These are phyloP conservation scores for Trichoderma koningiopsis DNA, from an alignment of 2,329 filamentous ascomycete genomes.

Conservation along the genomic window DNA sequence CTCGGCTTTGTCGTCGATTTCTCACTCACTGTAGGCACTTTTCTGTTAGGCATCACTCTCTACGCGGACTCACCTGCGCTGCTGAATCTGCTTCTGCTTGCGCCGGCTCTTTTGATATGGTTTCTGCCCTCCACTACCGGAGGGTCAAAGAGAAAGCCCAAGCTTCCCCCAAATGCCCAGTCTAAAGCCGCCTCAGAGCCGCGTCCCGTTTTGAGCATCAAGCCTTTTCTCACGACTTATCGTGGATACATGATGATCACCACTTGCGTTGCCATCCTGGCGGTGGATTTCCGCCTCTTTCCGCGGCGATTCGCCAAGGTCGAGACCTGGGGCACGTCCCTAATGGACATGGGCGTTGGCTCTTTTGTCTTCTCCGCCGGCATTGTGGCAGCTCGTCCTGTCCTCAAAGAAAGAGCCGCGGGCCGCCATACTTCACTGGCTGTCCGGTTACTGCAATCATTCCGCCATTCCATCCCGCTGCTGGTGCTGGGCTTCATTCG, in stretches of 20 bases:
- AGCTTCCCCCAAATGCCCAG: constrained; percentile 46
- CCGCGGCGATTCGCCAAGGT: constrained; percentile 95
- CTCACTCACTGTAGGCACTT: constrained; percentile 78
- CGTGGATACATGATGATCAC: constrained; percentile 88
- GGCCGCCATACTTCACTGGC: constrained; percentile 53
- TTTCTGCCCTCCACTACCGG: constrained; percentile 46
- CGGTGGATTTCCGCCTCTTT: constrained; percentile 92
- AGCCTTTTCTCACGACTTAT: constrained; percentile 91
- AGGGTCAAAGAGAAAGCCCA: constrained; percentile 49
- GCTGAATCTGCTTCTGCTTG: constrained; percentile 72
- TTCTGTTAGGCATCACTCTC: constrained; percentile 82
- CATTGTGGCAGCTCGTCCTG: constrained; percentile 80
- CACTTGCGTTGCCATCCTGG: constrained; percentile 90
- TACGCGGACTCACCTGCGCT: constrained; percentile 76
- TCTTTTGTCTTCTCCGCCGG: constrained; percentile 96
- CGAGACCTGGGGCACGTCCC: constrained; percentile 98
- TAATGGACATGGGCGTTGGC: constrained; percentile 97
- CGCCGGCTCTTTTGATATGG: constrained; percentile 68
- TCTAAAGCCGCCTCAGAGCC: constrained; percentile 36
- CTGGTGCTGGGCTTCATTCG: constrained; percentile 78
- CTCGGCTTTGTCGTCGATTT: constrained; percentile 77
- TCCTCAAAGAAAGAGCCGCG: constrained; percentile 68
- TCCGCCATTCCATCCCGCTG: constrained; percentile 82
- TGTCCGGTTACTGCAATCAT: constrained; percentile 64
- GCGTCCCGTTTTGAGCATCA: constrained; percentile 65